Percentiles rank a stretch among this genome's conserved stretches.
Evolutionary conservation across 805 yeast genomes (phyloP).

Genomic region (Ogataea pini): DNA sequence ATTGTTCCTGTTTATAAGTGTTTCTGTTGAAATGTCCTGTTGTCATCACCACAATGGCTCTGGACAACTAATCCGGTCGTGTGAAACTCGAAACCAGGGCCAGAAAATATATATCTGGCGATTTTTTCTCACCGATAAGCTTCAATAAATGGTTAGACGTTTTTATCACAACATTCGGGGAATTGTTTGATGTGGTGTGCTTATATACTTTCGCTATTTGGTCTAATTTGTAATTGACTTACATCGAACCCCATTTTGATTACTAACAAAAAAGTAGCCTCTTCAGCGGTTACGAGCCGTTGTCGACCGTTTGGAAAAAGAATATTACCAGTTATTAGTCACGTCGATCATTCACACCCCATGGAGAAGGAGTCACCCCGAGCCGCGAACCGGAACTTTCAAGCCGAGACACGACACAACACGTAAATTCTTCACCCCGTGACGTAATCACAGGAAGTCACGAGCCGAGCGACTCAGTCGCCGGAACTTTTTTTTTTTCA

Average conservation of each 20-base stretch:
- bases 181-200: background rate
- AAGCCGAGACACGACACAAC: no score
- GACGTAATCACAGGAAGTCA: no score
- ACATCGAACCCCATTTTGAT: background rate
- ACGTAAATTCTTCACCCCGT: background rate
- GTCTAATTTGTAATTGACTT: background rate
- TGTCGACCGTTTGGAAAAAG: background rate
- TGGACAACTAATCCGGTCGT: conserved; percentile 1
- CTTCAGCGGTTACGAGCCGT: conserved; percentile 1
- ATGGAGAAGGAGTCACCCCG: background rate
- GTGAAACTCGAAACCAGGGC: background rate
- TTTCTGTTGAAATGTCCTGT: conserved; percentile 2
- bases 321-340: background rate
- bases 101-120: conserved; percentile 4
- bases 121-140: background rate
- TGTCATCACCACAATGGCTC: conserved; percentile 2
- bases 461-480: no score
- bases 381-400: no score
- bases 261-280: background rate
- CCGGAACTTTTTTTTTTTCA: no score
- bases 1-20: background rate
- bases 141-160: conserved; percentile 1
- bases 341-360: background rate
- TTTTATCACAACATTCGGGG: no score
- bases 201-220: background rate